phyloP scores from a whole-genome alignment of 2,329 filamentous ascomycete genomes.

The Cordyceps militaris region DNA sequence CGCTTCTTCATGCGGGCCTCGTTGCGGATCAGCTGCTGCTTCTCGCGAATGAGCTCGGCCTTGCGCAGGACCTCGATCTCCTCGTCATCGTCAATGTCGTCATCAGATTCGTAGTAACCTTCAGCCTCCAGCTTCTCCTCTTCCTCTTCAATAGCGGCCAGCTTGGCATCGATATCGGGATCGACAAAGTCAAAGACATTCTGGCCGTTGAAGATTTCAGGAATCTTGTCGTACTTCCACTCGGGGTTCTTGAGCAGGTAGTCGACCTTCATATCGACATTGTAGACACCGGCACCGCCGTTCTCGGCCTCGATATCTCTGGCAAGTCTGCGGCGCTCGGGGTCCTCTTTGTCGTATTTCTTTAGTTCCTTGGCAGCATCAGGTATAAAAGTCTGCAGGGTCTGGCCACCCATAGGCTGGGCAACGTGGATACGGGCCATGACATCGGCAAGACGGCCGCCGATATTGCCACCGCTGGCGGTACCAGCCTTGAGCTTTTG shows the following conservation, averaged over 20 bases:
- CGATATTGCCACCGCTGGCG: constrained; percentile 65
- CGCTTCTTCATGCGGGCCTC: constrained; percentile 92
- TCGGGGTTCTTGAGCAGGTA: constrained; percentile 82
- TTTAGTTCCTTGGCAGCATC: constrained; percentile 71
- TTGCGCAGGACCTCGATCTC: constrained; percentile 84
- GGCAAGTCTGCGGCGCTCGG: constrained; percentile 73
- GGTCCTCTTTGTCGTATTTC: constrained; percentile 88
- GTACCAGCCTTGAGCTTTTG: constrained; percentile 95
- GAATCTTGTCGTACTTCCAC: constrained; percentile 95
- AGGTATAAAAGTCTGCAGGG: constrained; percentile 78
- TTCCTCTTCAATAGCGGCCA: constrained; percentile 87
- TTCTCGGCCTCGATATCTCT: constrained; percentile 86
- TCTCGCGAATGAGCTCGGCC: constrained; percentile 91
- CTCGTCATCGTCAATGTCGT: constrained; percentile 76
- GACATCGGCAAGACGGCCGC: constrained; percentile 80
- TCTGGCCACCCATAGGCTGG: constrained; percentile 75
- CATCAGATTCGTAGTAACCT: constrained; percentile 87
- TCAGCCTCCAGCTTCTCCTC: constrained; percentile 88
- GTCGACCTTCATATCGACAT: constrained; percentile 81
- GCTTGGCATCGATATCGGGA: constrained; percentile 90
- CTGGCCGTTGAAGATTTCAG: constrained; percentile 89
- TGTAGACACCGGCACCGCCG: constrained; percentile 93
- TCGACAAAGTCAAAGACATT: constrained; percentile 98
- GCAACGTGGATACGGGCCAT: constrained; percentile 94
- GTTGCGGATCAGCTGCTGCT: constrained; percentile 86